phyloP scores from a whole-genome alignment of 306 rosid species.

The Cucumis melo region DNA sequence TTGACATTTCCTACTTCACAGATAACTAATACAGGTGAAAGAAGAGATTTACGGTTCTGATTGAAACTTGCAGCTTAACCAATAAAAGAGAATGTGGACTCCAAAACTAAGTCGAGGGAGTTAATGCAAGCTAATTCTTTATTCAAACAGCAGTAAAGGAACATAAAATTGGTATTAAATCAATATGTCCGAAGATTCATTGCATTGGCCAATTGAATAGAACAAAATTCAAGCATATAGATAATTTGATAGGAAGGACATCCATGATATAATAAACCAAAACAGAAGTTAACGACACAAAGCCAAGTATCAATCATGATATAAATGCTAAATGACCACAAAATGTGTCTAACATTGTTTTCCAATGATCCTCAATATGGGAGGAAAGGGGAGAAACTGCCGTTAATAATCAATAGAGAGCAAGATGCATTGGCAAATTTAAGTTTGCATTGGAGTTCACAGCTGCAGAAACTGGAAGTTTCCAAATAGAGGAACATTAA shows the following conservation, averaged over 20 bases:
- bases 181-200: not conserved
- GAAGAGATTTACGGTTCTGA: not conserved
- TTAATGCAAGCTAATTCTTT: not conserved
- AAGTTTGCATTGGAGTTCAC: not conserved
- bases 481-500: not conserved
- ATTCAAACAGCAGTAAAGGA: not conserved
- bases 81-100: not conserved
- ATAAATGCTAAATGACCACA: not conserved
- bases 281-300: not conserved
- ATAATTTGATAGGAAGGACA: not conserved
- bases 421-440: not conserved
- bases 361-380: not conserved
- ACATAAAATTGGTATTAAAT: not conserved
- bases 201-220: not conserved
- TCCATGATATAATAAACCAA: not conserved
- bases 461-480: not conserved
- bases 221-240: not conserved
- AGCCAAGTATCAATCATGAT: not conserved
- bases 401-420: not conserved
- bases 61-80: not conserved
- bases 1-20: not conserved
- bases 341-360: not conserved
- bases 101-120: not conserved
- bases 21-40: not conserved
- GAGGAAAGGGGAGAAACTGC: not conserved